A percentile compares a stretch with the other conserved stretches of the same genome.
Conservation (phyloP, 2,329 filamentous ascomycete genomes). For the Chaetomium sp. region DNA sequence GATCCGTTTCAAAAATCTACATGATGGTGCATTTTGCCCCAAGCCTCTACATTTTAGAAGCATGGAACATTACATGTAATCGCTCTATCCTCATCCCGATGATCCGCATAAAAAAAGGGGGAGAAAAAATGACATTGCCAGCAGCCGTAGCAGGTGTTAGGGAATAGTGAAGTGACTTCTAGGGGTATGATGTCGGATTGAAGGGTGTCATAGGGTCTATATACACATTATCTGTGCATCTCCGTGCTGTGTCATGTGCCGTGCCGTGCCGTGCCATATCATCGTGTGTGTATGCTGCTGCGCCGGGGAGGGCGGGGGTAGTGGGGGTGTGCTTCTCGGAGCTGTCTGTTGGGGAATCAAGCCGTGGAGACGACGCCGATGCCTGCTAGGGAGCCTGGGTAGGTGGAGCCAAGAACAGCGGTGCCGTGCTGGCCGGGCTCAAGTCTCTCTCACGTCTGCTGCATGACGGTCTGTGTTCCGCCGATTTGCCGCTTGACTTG, state of each 20-base stretch:
- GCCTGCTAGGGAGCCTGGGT: constrained; percentile 12
- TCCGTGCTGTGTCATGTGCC: constrained; percentile 30
- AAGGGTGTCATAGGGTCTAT: constrained; percentile 32
- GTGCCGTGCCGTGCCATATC: constrained; percentile 28
- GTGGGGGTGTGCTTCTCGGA: constrained; percentile 23
- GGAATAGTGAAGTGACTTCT: constrained; percentile 34
- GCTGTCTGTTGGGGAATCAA: constrained; percentile 10
- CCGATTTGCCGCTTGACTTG: constrained; percentile 90
- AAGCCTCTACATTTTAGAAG: constrained; percentile 31
- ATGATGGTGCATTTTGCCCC: constrained; percentile 36
- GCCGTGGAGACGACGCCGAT: constrained; percentile 24
- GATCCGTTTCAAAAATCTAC: constrained; percentile 34
- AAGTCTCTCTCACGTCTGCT: constrained; percentile 48
- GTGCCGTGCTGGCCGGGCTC: constrained; percentile 20
- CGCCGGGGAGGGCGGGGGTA: constrained; percentile 21
- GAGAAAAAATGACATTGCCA: constrained; percentile 27
- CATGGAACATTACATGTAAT: constrained; percentile 37
- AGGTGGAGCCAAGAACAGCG: constrained; percentile 18
- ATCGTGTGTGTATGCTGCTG: constrained; percentile 25
- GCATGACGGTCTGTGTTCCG: constrained; percentile 55
- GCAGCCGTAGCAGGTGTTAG: constrained; percentile 27
- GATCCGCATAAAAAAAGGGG: constrained; percentile 27
- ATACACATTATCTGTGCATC: constrained; percentile 36
- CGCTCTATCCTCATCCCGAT: constrained; percentile 35
- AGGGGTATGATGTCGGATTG: constrained; percentile 34